Evolutionary conservation across 148 eudicot genomes (phyloP).

Genomic region (Camellia japonica): DNA sequence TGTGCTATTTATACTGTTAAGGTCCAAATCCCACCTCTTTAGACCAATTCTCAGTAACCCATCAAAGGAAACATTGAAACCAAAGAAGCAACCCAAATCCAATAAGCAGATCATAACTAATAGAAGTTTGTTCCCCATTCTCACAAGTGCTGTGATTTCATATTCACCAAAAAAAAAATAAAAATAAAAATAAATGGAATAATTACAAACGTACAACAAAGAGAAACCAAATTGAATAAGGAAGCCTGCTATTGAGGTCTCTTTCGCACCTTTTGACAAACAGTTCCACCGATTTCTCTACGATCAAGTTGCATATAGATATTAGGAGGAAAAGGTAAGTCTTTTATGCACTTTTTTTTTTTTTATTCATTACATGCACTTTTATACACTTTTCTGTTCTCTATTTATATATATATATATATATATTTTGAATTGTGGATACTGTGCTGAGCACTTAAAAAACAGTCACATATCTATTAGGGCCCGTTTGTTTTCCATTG

Average conservation of each 20-base stretch:
- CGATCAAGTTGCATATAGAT: background rate
- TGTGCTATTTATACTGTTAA: constrained; percentile 16
- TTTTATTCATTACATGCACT: background rate
- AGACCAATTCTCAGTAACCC: constrained; percentile 29
- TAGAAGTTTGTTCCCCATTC: constrained; percentile 12
- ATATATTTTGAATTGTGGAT: background rate
- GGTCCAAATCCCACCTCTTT: constrained; percentile 33
- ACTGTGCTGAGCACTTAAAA: background rate
- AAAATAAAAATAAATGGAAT: constrained; percentile 17
- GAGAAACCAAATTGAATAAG: background rate
- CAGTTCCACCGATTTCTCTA: background rate
- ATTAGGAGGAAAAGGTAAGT: background rate
- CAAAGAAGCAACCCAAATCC: constrained; percentile 15
- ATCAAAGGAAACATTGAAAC: constrained; percentile 12
- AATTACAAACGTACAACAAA: background rate
- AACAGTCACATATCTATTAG: background rate
- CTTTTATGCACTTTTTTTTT: too few species aligned
- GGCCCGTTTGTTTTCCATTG: too few species aligned
- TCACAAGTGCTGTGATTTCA: background rate
- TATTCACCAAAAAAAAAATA: background rate
- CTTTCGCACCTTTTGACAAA: background rate
- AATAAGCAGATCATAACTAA: constrained; percentile 16
- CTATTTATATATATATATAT: too few species aligned
- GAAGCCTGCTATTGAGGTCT: too few species aligned
- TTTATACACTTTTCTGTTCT: too few species aligned